A percentile compares a stretch with the other conserved stretches of the same genome.
These are phyloP conservation scores for Exserohilum turcica DNA, from an alignment of 2,329 filamentous ascomycete genomes.

Conservation along the genomic window DNA sequence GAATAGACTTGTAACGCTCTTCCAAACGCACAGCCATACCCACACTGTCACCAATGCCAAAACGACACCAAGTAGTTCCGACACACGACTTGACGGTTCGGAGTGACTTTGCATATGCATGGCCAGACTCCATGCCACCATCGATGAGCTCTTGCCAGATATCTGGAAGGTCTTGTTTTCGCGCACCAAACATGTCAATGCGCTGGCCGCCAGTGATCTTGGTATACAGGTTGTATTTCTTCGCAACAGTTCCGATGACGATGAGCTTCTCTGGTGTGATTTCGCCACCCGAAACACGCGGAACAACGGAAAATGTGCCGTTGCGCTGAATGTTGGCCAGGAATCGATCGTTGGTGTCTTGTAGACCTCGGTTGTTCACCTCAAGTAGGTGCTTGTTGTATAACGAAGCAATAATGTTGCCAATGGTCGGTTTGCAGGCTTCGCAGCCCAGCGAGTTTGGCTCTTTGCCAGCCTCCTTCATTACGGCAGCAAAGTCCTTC, in stretches of 20 bases:
- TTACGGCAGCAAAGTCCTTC: conserved; percentile 73
- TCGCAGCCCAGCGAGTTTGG: conserved; percentile 79
- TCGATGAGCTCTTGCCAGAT: conserved; percentile 84
- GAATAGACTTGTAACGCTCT: conserved; percentile 88
- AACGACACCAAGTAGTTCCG: conserved; percentile 88
- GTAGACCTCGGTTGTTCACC: conserved; percentile 70
- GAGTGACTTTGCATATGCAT: conserved; percentile 88
- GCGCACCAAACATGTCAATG: conserved; percentile 91
- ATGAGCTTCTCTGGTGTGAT: conserved; percentile 87
- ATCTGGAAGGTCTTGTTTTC: conserved; percentile 79
- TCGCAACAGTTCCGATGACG: conserved; percentile 80
- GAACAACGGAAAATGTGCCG: conserved; percentile 87
- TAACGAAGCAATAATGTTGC: conserved; percentile 77
- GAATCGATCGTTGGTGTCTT: conserved; percentile 90
- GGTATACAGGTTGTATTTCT: conserved; percentile 82
- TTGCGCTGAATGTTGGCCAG: conserved; percentile 90
- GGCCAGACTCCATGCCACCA: conserved; percentile 86
- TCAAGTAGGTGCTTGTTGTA: conserved; percentile 86
- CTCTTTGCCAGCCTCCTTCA: conserved; percentile 76
- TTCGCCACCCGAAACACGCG: conserved; percentile 81
- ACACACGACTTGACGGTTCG: conserved; percentile 92
- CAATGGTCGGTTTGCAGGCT: conserved; percentile 81
- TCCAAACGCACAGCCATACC: conserved; percentile 88
- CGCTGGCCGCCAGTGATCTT: conserved; percentile 93
- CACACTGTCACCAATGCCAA: conserved; percentile 86